These are phyloP conservation scores for Tremellales sp. DNA, from an alignment of 1,284 basidiomycete species.

Conservation along the genomic window DNA sequence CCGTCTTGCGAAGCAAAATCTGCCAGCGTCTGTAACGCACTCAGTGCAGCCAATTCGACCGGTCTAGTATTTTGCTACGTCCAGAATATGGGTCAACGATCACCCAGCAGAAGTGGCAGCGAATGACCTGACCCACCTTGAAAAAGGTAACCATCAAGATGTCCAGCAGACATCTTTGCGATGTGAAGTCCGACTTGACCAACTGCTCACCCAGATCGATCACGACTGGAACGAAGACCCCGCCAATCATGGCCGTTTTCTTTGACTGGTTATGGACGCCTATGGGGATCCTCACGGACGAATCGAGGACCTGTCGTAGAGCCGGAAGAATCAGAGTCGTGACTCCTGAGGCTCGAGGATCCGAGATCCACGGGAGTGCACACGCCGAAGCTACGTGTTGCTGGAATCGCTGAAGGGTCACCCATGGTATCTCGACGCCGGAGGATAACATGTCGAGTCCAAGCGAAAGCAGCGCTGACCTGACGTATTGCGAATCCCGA, in stretches of 20 bases:
- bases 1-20: constrained; percentile 17
- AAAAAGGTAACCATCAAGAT: constrained; percentile 36
- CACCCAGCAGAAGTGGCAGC: not conserved
- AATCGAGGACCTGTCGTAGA: constrained; percentile 32
- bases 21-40: constrained; percentile 28
- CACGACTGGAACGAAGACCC: constrained; percentile 33
- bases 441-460: constrained; percentile 37
- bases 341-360: constrained; percentile 14
- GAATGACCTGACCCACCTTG: constrained; percentile 29
- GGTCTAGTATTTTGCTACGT: constrained; percentile 28
- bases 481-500: constrained; percentile 28
- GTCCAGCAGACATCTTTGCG: constrained; percentile 35
- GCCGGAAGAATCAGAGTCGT: constrained; percentile 31
- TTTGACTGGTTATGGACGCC: constrained; percentile 13
- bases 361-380: constrained; percentile 25
- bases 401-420: constrained; percentile 33
- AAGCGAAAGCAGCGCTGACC: constrained; percentile 24
- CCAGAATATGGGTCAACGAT: not conserved
- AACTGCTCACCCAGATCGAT: constrained; percentile 33
- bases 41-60: constrained; percentile 31
- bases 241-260: constrained; percentile 31
- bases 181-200: constrained; percentile 18
- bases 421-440: constrained; percentile 30
- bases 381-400: constrained; percentile 36
- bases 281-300: constrained; percentile 20